Percentiles rank a stretch among this genome's conserved stretches.
These are phyloP conservation scores for Kingdonia uniflora DNA, from an alignment of 164 flowering plant genomes.

Conservation along the genomic window DNA sequence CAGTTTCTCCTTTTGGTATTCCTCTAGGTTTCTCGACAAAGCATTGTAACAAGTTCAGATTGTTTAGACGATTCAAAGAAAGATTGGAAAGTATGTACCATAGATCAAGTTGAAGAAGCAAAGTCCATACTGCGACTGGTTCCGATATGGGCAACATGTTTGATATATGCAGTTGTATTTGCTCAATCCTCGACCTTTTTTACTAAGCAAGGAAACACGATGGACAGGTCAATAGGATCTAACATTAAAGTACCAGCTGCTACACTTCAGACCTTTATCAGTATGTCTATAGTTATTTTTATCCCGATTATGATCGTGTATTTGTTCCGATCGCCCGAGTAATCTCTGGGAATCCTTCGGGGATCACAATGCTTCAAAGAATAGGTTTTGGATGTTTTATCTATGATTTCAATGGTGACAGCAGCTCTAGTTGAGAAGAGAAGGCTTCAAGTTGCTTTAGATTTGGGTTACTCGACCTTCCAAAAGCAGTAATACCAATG, in stretches of 20 bases:
- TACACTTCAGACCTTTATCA: slow-evolving; percentile 15
- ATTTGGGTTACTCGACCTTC: slow-evolving; percentile 11
- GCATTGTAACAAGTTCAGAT: slow-evolving; percentile 2
- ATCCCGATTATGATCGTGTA: slow-evolving; percentile 23
- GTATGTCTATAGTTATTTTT: slow-evolving; percentile 14
- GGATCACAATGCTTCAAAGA: slow-evolving; percentile 27
- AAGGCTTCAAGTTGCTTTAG: slow-evolving; percentile 12
- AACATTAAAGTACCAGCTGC: slow-evolving; percentile 20
- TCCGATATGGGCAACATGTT: slow-evolving; percentile 22
- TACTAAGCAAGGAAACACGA: slow-evolving; percentile 30
- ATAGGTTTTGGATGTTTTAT: slow-evolving; percentile 26
- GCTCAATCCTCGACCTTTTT: slow-evolving; percentile 26
- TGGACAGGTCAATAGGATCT: slow-evolving; percentile 20
- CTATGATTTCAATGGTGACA: slow-evolving; percentile 16
- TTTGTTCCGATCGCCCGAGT: slow-evolving; percentile 17
- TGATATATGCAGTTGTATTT: slow-evolving; percentile 19
- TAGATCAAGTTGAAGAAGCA: slow-evolving; percentile 21
- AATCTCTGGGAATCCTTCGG: slow-evolving; percentile 13
- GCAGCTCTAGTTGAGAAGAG: slow-evolving; percentile 21
- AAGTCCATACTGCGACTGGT: slow-evolving; percentile 13
- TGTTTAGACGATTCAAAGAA: slow-evolving; percentile 3
- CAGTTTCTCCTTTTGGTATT: too few relatives aligned
- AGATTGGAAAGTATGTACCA: slow-evolving; percentile 6
- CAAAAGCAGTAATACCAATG: slow-evolving; percentile 11
- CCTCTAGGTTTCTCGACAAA: slow-evolving; percentile 16